These are phyloP conservation scores for Sonneratia alba DNA, from an alignment of 345 rosid genomes.

Conservation along the genomic window DNA sequence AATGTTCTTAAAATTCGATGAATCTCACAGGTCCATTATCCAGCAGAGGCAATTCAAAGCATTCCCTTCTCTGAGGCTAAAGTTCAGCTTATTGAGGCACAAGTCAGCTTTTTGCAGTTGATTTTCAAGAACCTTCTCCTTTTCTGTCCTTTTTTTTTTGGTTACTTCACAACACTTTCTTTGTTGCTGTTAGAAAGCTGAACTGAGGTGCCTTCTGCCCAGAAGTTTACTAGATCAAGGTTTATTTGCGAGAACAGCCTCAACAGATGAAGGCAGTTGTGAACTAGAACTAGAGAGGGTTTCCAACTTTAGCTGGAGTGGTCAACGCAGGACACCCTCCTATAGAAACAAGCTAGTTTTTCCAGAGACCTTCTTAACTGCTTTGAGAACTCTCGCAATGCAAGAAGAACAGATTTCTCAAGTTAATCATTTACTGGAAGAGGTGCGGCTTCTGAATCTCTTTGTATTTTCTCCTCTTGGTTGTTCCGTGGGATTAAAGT, in stretches of 20 bases:
- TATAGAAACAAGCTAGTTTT: slow-evolving; percentile 69
- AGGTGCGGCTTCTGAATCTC: slow-evolving; percentile 29
- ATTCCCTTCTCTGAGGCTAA: slow-evolving; percentile 63
- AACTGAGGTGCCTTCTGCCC: slow-evolving; percentile 74
- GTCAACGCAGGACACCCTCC: slow-evolving; percentile 65
- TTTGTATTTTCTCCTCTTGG: not conserved
- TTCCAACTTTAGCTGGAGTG: slow-evolving; percentile 83
- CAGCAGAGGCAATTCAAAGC: slow-evolving; percentile 65
- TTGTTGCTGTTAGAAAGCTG: slow-evolving; percentile 40
- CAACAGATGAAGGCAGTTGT: slow-evolving; percentile 23
- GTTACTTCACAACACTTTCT: not conserved
- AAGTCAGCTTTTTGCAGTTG: slow-evolving; percentile 31
- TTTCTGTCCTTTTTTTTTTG: not conserved
- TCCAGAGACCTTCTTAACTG: slow-evolving; percentile 69
- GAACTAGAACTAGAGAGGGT: slow-evolving; percentile 14
- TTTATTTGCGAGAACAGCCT: slow-evolving; percentile 35
- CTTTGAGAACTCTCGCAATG: slow-evolving; percentile 79
- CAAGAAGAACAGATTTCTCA: slow-evolving; percentile 59
- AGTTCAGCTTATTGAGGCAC: slow-evolving; percentile 74
- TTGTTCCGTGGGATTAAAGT: not conserved
- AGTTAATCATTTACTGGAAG: slow-evolving; percentile 70
- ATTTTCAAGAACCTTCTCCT: not conserved
- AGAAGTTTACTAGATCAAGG: slow-evolving; percentile 55
- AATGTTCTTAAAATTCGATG: slow-evolving; percentile 5
- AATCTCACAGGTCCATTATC: slow-evolving; percentile 66